Percentiles rank a stretch among this genome's conserved stretches.
These are phyloP conservation scores for Aspergillus jensenii DNA, from an alignment of 2,329 filamentous ascomycete species.

Conservation along the genomic window DNA sequence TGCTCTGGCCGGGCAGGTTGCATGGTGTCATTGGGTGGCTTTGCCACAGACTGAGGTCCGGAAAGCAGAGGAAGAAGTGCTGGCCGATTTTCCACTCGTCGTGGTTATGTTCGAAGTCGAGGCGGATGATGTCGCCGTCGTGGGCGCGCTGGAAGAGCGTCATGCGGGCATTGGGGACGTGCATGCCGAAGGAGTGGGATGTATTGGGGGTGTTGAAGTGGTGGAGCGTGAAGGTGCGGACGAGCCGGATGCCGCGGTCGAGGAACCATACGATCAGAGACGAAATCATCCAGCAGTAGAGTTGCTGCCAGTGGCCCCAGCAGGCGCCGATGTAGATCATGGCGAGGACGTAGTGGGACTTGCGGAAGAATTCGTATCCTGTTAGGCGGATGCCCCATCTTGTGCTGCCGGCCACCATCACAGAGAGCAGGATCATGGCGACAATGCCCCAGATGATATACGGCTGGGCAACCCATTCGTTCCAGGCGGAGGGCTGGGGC, in stretches of 20 bases:
- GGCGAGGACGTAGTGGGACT: constrained; percentile 70
- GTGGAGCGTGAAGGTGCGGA: constrained; percentile 62
- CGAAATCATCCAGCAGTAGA: constrained; percentile 69
- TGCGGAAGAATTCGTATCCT: constrained; percentile 77
- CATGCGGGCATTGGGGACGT: constrained; percentile 52
- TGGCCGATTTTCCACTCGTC: constrained; percentile 65
- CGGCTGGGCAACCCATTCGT: constrained; percentile 58
- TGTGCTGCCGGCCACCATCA: constrained; percentile 62
- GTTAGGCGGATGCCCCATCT: constrained; percentile 62
- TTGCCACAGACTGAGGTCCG: constrained; percentile 67
- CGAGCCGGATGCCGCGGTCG: constrained; percentile 60
- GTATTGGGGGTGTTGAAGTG: constrained; percentile 43
- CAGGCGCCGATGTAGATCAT: constrained; percentile 73
- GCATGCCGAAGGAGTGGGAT: constrained; percentile 50
- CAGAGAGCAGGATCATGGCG: constrained; percentile 63
- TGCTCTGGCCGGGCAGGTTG: constrained; percentile 48
- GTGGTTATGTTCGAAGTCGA: constrained; percentile 65
- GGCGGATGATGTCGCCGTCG: constrained; percentile 62
- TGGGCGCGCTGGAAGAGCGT: constrained; percentile 56
- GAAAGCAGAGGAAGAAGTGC: constrained; percentile 71
- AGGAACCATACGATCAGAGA: constrained; percentile 64
- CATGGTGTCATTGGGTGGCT: constrained; percentile 70
- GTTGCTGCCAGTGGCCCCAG: constrained; percentile 70
- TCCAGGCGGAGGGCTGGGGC: constrained; percentile 63
- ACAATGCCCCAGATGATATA: constrained; percentile 75